Evolutionary conservation across 805 yeast genomes (phyloP), one percentile per base, ranked within the genome.

Genomic region (Saccharomycopsis sp.): DNA sequence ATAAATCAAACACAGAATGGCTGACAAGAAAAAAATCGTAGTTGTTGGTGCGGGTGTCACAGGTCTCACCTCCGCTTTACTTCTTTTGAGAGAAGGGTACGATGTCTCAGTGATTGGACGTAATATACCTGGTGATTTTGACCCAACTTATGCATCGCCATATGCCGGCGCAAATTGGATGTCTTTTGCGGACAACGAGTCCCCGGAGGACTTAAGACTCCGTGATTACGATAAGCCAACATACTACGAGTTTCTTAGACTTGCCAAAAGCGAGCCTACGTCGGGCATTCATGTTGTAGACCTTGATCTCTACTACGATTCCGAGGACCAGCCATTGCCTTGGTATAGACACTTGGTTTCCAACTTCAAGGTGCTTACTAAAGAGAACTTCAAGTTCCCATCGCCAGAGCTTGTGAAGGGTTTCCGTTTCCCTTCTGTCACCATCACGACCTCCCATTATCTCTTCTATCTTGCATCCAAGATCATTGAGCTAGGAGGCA

Each of bases 101-200:
- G 68, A 70, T 21, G 78, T 79, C 4, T 70, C 77, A 1, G 69
- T 80, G 24, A 64, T 80, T 1, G 78, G 78, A 1, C 68, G 71
- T 24, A 70, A 77, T 61, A 66, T 83, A 24, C 88, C 88, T 1
- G 85, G 87, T 1, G 88, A 84, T 55, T 75, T 77, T 54, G 71
- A 76, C 47, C 69, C 69, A 14, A 75, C 76, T 8, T 85, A 81
- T 65, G 77, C 87, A 2, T 82, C 87, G 0, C 89, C 89, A 2
- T 80, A 75, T 66, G 90, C 89, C 0, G 90, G 90, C 2, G 91
- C 89, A 51, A 81, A 84, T 63, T 85, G 89, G 88, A 75, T 73
- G 52, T 79, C 86, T 12, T 81, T 82, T 69, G 89, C 87, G 1
- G 71, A 72, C 2, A 81, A 80, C 20, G 41, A 60, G 4, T 9